Percentiles rank a stretch among this genome's conserved stretches.
phyloP scores from a whole-genome alignment of 1,284 basidiomycete species.

The Pseudozyma thailandica region DNA sequence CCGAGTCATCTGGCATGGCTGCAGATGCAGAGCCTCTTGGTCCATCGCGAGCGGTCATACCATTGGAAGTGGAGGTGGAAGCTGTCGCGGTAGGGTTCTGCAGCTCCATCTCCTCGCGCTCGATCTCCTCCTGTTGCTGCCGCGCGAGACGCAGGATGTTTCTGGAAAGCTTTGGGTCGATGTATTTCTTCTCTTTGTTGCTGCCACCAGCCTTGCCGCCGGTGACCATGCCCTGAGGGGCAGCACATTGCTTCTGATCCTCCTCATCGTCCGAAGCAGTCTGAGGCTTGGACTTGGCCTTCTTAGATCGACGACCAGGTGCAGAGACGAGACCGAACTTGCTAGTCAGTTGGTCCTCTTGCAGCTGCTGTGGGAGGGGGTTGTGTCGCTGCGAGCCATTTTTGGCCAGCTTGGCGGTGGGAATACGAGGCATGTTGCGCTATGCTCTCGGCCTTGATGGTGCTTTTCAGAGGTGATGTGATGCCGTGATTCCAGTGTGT shows the following conservation, averaged over 20 bases:
- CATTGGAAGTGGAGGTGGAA: conserved; percentile 55
- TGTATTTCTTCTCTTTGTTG: conserved; percentile 53
- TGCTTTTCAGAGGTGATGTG: not conserved
- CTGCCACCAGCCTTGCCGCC: conserved; percentile 50
- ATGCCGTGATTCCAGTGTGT: not conserved
- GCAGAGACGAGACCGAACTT: conserved; percentile 54
- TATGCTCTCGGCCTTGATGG: not conserved
- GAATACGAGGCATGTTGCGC: conserved; percentile 48
- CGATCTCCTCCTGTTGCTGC: conserved; percentile 88
- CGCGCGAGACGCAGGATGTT: conserved; percentile 92
- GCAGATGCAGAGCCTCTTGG: conserved; percentile 31
- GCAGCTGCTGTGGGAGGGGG: conserved; percentile 53
- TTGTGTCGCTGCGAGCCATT: conserved; percentile 42
- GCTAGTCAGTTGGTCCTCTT: conserved; percentile 49
- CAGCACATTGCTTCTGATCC: conserved; percentile 31
- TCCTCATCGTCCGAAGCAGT: conserved; percentile 35
- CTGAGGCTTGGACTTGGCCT: conserved; percentile 20
- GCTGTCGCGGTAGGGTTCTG: conserved; percentile 25
- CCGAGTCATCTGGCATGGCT: conserved; percentile 70
- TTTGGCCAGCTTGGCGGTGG: conserved; percentile 44
- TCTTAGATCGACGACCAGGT: conserved; percentile 46
- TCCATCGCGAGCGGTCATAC: conserved; percentile 65
- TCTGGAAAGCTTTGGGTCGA: conserved; percentile 77
- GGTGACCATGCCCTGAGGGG: conserved; percentile 49
- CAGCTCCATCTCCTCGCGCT: conserved; percentile 61